Percentiles rank a stretch among this genome's conserved stretches.
phyloP scores from a whole-genome alignment of 2,329 filamentous ascomycete genomes.

The Hypoxylon sp. region DNA sequence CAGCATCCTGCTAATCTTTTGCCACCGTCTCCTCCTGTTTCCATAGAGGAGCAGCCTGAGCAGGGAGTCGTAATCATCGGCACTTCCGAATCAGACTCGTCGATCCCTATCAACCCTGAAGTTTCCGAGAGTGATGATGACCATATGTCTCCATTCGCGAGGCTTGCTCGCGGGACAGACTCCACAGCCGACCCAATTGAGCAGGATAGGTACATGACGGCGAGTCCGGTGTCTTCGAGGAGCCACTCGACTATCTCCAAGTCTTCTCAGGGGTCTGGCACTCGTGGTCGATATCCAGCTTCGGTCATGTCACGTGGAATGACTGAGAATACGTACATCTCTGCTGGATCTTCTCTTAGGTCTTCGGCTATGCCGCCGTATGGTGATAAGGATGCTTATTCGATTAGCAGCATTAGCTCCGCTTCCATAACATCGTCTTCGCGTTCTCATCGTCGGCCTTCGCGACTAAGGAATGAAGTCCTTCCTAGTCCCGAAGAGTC shows the following conservation, averaged over 20 bases:
- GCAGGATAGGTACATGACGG: conserved; percentile 71
- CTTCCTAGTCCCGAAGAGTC: conserved; percentile 81
- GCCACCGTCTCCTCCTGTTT: conserved; percentile 85
- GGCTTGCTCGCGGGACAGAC: conserved; percentile 79
- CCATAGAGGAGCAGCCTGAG: conserved; percentile 77
- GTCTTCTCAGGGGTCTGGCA: conserved; percentile 68
- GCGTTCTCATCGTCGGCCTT: conserved; percentile 65
- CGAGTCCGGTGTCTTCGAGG: conserved; percentile 75
- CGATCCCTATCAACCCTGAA: conserved; percentile 68
- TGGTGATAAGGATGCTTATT: conserved; percentile 66
- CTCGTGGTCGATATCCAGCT: conserved; percentile 62
- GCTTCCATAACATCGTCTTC: conserved; percentile 64
- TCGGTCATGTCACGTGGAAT: conserved; percentile 67
- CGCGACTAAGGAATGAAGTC: conserved; percentile 83
- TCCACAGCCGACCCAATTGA: conserved; percentile 70
- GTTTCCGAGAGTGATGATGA: conserved; percentile 83
- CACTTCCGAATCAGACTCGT: conserved; percentile 66
- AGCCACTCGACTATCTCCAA: conserved; percentile 68
- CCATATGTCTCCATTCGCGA: conserved; percentile 79
- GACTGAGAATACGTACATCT: conserved; percentile 77
- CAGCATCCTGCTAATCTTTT: conserved; percentile 85
- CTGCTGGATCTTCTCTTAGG: conserved; percentile 70
- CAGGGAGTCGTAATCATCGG: conserved; percentile 64
- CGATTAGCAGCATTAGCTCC: conserved; percentile 65
- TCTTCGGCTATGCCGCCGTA: conserved; percentile 55